Evolutionary conservation across 495 filamentous ascomycete genomes (phyloP).

Genomic region (Penicillium lividum): DNA sequence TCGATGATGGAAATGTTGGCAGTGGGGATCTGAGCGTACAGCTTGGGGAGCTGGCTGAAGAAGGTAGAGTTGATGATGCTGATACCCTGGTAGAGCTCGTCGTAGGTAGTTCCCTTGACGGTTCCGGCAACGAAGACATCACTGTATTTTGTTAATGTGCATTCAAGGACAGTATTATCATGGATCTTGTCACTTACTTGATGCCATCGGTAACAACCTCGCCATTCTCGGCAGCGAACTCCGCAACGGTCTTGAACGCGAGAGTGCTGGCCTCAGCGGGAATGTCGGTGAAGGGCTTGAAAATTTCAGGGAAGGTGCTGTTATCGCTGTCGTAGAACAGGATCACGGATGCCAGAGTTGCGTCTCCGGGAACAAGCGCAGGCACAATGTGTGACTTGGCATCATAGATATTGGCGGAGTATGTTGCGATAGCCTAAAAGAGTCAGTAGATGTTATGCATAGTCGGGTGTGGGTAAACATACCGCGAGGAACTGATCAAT

Average conservation of each 20-base stretch:
- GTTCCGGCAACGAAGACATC: slow-evolving; percentile 41
- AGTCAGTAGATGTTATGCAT: not conserved
- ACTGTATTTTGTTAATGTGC: slow-evolving; percentile 19
- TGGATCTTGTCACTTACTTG: slow-evolving; percentile 22
- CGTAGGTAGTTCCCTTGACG: slow-evolving; percentile 34
- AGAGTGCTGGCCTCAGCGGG: slow-evolving; percentile 34
- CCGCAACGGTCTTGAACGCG: slow-evolving; percentile 36
- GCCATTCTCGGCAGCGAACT: slow-evolving; percentile 32
- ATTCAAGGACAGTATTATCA: not conserved
- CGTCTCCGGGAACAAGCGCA: slow-evolving; percentile 30
- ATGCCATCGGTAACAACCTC: slow-evolving; percentile 29
- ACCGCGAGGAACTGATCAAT: slow-evolving; percentile 34
- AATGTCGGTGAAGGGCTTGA: slow-evolving; percentile 41
- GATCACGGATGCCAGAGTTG: slow-evolving; percentile 34
- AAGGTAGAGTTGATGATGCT: slow-evolving; percentile 42
- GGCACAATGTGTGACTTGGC: slow-evolving; percentile 38
- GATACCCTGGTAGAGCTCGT: slow-evolving; percentile 31
- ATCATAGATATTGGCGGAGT: slow-evolving; percentile 32
- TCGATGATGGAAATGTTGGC: slow-evolving; percentile 39
- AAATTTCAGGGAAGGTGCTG: slow-evolving; percentile 30
- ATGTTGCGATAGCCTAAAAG: slow-evolving; percentile 31
- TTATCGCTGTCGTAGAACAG: slow-evolving; percentile 41
- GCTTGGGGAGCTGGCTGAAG: slow-evolving; percentile 34
- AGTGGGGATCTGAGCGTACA: slow-evolving; percentile 30
- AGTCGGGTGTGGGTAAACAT: slow-evolving; percentile 5